These are phyloP conservation scores for Barnettozyma californica DNA, from an alignment of 805 yeast genomes.

Conservation along the genomic window DNA sequence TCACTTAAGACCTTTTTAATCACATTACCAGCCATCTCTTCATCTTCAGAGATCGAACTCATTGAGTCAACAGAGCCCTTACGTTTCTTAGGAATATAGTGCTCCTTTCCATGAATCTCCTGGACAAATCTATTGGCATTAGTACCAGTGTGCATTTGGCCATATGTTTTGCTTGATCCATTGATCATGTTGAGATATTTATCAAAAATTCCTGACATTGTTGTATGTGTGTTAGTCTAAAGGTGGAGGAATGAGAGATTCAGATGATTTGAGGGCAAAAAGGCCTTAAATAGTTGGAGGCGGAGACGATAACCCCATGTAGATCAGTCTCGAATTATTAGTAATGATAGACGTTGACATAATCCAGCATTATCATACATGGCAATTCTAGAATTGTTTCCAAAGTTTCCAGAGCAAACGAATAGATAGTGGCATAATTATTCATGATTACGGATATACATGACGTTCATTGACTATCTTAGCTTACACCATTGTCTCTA, in stretches of 20 bases:
- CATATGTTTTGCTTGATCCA: slow-evolving; percentile 14
- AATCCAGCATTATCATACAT: not conserved
- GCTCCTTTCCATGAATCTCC: slow-evolving; percentile 17
- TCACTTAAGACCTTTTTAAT: slow-evolving; percentile 8
- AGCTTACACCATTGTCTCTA: not conserved
- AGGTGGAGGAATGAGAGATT: not conserved
- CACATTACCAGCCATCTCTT: slow-evolving; percentile 1
- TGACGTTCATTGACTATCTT: too few species aligned
- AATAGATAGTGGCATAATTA: not conserved
- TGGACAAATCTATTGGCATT: slow-evolving; percentile 16
- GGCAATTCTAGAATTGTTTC: not conserved
- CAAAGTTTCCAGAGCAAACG: not conserved
- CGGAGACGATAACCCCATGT: not conserved
- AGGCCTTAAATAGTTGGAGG: not conserved
- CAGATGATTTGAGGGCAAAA: not conserved
- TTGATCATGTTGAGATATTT: slow-evolving; percentile 24
- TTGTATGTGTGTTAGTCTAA: slow-evolving; percentile 9
- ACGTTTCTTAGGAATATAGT: slow-evolving; percentile 17
- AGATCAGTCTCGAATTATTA: not conserved
- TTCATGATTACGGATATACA: not conserved
- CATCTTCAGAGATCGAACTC: slow-evolving; percentile 4
- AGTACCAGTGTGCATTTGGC: slow-evolving; percentile 19
- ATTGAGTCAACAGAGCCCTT: slow-evolving; percentile 16
- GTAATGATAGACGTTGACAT: not conserved
- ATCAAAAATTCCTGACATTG: slow-evolving; percentile 29